Base-by-base conservation (phyloP, 768 basidiomycete genomes). In the Termitomyces heimii region DNA sequence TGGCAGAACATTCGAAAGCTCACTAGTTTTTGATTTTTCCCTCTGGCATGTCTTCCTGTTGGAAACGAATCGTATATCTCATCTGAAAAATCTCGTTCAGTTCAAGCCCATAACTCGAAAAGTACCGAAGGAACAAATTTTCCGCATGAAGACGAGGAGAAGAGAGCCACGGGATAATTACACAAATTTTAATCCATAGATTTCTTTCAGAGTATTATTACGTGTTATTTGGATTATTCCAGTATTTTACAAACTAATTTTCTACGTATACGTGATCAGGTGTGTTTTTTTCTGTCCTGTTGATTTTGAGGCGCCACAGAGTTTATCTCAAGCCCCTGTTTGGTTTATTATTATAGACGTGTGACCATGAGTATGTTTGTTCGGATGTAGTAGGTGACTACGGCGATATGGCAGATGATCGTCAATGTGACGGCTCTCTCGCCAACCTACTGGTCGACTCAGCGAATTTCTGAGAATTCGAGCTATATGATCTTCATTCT, bases 1-100 rank as follows among this genome's bases (percentile, higher is more conserved):
- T 84, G 82, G 84, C 76, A 82, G 73, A 79, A 74, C 72, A 72
- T 90, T 66, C 84, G 84, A 79, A 76, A 74, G 71, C 82, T 88
- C 71, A 85, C 82, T 75, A 82, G 85, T 63, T 74, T 81, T 75
- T 92, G 73, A 87, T 80, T 79, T 80, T 75, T 61, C 48, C 52
- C 22, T 72, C 76, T 77, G 76, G 77, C 76, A 77, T 77, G 75
- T 80, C 72, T 69, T 73, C 69, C 68, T 68, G 61, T 66, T 70
- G 66, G 63, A 64, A 61, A 58, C 59, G 42, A 44, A 47, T 18
- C 39, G 35, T 57, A 40, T 31, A 14, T 61, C 65, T 63, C 62
- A 64, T 64, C 48, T 64, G 65, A 39, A 62, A 59, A 56, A 63
- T 44, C 62, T 61, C 60, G 63, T 63, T 66, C 67, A 66, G 67